Evolutionary conservation across 805 yeast species (phyloP).

Genomic region (Wickerhamiella slavikovae): DNA sequence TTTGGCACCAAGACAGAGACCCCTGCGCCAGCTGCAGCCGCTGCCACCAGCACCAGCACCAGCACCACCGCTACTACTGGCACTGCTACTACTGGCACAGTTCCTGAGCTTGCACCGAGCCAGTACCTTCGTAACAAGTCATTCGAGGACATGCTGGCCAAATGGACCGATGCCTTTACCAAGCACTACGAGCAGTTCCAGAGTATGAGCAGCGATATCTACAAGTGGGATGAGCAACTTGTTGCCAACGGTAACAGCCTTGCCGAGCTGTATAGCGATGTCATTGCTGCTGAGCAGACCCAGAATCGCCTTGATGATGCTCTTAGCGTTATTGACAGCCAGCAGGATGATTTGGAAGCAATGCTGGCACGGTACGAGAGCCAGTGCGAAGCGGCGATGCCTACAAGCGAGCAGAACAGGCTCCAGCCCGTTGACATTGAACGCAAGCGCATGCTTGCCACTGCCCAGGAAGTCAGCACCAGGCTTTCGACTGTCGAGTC

Average conservation of each 20-base stretch:
- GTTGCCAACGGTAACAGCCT: slow-evolving; percentile 77
- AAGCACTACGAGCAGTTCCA: slow-evolving; percentile 56
- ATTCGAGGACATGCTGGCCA: slow-evolving; percentile 74
- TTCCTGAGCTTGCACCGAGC: slow-evolving; percentile 23
- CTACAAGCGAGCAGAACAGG: slow-evolving; percentile 15
- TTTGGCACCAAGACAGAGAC: slow-evolving; percentile 4
- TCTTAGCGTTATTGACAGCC: slow-evolving; percentile 65
- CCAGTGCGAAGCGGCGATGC: slow-evolving; percentile 19
- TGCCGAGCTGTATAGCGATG: slow-evolving; percentile 52
- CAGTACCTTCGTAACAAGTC: slow-evolving; percentile 67
- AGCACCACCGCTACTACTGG: background rate
- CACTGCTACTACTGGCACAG: slow-evolving; percentile 5
- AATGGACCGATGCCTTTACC: slow-evolving; percentile 79
- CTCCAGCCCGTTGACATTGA: slow-evolving; percentile 43
- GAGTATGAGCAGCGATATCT: slow-evolving; percentile 49
- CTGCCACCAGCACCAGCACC: background rate
- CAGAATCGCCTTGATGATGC: slow-evolving; percentile 78
- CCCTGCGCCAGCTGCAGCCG: background rate
- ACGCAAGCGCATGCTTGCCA: slow-evolving; percentile 70
- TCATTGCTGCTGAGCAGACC: slow-evolving; percentile 63
- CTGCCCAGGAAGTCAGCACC: slow-evolving; percentile 71
- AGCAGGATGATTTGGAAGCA: slow-evolving; percentile 76
- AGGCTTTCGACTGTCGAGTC: slow-evolving; percentile 59
- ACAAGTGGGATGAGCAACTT: slow-evolving; percentile 69
- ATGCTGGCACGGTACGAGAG: slow-evolving; percentile 66